Evolutionary conservation across 805 yeast species (phyloP).

Genomic region (Jamesozyma gamospora): DNA sequence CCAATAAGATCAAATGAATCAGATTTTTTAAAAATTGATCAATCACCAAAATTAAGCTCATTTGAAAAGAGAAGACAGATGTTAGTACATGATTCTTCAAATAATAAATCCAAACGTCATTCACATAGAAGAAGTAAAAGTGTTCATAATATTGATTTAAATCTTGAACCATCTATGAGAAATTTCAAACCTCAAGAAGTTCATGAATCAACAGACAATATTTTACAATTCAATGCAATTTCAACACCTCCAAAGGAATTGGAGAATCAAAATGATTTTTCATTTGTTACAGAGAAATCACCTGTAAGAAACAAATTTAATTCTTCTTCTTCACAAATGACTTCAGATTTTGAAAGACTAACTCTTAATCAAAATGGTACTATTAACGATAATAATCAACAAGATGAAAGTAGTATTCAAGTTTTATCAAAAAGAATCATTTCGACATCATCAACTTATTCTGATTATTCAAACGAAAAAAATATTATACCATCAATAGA

Average conservation of each 20-base stretch:
- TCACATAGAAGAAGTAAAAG: conserved; percentile 27
- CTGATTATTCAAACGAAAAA: not conserved
- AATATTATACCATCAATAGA: not conserved
- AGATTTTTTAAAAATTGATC: conserved; percentile 14
- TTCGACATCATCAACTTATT: not conserved
- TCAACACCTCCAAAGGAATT: conserved; percentile 12
- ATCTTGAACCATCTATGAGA: conserved; percentile 3
- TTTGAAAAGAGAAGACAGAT: conserved; percentile 18
- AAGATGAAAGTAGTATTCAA: conserved; percentile 6
- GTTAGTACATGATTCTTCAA: conserved; percentile 4
- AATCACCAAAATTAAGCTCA: conserved; percentile 4
- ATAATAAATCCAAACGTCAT: conserved; percentile 9
- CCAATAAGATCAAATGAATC: no score
- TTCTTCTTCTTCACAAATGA: not conserved
- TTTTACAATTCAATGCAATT: conserved; percentile 8
- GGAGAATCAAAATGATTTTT: not conserved
- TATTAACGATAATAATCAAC: not conserved
- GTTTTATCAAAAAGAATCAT: conserved; percentile 7
- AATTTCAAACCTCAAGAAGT: not conserved
- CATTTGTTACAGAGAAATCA: conserved; percentile 14
- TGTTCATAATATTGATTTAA: conserved; percentile 11
- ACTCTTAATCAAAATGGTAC: not conserved
- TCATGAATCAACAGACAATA: not conserved
- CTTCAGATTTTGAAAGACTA: not conserved
- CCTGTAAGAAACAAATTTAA: conserved; percentile 12